Evolutionary conservation across 371 early-diverging fungal genomes (phyloP).

Genomic region (Cladochytrium tenue): DNA sequence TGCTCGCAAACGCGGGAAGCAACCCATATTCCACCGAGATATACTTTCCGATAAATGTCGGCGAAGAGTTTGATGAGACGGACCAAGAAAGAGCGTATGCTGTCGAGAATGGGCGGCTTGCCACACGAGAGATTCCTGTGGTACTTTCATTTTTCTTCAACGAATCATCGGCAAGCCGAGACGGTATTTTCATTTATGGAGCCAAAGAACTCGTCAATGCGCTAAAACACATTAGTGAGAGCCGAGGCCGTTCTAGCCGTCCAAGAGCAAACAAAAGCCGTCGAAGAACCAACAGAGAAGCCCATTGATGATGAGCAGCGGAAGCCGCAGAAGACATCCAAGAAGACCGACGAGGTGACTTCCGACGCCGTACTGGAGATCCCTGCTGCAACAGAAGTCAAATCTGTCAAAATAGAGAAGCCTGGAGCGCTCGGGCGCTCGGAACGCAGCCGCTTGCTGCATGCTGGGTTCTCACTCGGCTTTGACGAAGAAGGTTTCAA

Average conservation of each 20-base stretch:
- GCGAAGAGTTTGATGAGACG: constrained; percentile 16
- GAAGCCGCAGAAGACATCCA: too few species aligned
- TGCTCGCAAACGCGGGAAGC: constrained; percentile 8
- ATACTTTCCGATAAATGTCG: constrained; percentile 9
- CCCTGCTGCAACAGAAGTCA: constrained; percentile 9
- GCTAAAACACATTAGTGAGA: too few species aligned
- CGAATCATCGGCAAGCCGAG: too few species aligned
- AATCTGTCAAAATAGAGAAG: constrained; percentile 8
- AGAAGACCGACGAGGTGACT: too few species aligned
- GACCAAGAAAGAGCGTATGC: constrained; percentile 17
- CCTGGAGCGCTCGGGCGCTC: constrained; percentile 15
- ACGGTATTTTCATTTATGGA: too few species aligned
- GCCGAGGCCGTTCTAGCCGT: too few species aligned
- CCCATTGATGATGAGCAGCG: too few species aligned
- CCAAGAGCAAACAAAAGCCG: too few species aligned
- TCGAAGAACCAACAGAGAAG: too few species aligned
- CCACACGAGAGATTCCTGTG: constrained; percentile 17
- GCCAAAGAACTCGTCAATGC: too few species aligned
- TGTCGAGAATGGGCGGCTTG: constrained; percentile 10
- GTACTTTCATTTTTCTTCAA: constrained; percentile 20
- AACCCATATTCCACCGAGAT: constrained; percentile 22
- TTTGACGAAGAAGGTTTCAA: constrained; percentile 27
- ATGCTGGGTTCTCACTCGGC: constrained; percentile 30
- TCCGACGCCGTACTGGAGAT: constrained; percentile 5
- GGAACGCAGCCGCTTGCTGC: constrained; percentile 29